Base-by-base conservation (phyloP, 768 basidiomycete genomes). In the Boletus rubescentipes region DNA sequence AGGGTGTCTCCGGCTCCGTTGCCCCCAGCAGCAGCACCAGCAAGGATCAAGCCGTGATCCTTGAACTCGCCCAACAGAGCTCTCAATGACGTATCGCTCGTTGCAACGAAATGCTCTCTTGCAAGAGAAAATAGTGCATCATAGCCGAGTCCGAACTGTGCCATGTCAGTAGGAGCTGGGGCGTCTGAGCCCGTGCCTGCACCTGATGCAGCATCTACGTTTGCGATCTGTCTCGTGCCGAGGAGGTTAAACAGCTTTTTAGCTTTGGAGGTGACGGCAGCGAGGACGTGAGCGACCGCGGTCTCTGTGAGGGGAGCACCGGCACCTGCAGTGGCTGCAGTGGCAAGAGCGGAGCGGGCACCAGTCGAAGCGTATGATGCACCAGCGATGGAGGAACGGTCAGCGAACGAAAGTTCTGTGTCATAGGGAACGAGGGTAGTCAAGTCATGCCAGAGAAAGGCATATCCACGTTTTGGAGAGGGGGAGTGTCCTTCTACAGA, bases 371-470 rank as follows among this genome's bases (percentile, higher is more conserved):
- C 63, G 10, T 80, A 63, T 16, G 75, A 69, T 36, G 70, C 84
- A 15, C 84, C 82, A 16, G 79, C 70, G 48, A 88, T 73, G 35
- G 83, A 84, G 4, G 82, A 79, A n/a, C 79, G 81, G 63, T 89
- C 85, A 20, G 81, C 82, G 46, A 76, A 83, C 0, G 81, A 76
- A 36, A 91, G 78, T 67, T 98, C 94, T 55, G 80, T 78, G 66
- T 90, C 85, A 75, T 95, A 97, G 2, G 90, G 77, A 15, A 73
- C 75, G 59, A 94, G 87, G 2, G 96, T 97, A 4, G 93, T 92
- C 21, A 93, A 70, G 70, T 96, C 92, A 71, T 98, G 92, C 84
- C 91, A 92, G 15, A 93, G 73, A 85, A 91, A 93, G 1, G 82
- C 72, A 66, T 83, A 87, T 9, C 87, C 86, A 32, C 77, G 77